phyloP scores from a whole-genome alignment of 495 filamentous ascomycete species.

The Aspergillus nidulans region DNA sequence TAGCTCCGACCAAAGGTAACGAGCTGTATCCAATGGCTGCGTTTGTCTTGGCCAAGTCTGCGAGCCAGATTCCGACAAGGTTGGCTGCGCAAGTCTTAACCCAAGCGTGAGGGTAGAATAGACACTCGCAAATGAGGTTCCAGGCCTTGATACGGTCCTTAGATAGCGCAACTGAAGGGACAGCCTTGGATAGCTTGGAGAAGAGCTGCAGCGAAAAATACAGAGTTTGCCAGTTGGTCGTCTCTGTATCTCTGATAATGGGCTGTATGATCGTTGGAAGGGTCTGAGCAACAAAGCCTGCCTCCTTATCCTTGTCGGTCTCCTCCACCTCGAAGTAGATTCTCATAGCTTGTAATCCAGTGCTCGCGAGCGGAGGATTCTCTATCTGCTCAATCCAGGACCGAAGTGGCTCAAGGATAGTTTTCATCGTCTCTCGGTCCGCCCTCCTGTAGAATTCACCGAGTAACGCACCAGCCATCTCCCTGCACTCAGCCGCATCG shows the following conservation, averaged over 20 bases:
- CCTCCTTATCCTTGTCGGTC: conserved; percentile 58
- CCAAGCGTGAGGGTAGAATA: conserved; percentile 68
- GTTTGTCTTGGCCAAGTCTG: conserved; percentile 67
- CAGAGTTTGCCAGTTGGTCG: conserved; percentile 71
- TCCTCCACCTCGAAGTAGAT: conserved; percentile 73
- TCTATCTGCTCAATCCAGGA: conserved; percentile 73
- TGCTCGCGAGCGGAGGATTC: conserved; percentile 62
- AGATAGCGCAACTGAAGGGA: conserved; percentile 58
- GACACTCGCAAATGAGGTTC: conserved; percentile 56
- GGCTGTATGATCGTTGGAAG: conserved; percentile 49
- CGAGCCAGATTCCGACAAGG: conserved; percentile 71
- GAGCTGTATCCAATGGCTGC: conserved; percentile 43
- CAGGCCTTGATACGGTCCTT: conserved; percentile 56
- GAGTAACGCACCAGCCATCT: conserved; percentile 74
- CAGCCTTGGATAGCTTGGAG: conserved; percentile 61
- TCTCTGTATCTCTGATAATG: conserved; percentile 41
- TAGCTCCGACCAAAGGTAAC: conserved; percentile 63
- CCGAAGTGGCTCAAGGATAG: conserved; percentile 62
- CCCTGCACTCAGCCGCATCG: conserved; percentile 76
- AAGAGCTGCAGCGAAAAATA: conserved; percentile 68
- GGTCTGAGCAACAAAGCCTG: conserved; percentile 38
- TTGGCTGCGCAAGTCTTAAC: conserved; percentile 73
- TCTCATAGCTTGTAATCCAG: conserved; percentile 73
- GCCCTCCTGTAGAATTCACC: conserved; percentile 76
- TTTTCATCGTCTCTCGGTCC: conserved; percentile 63